Conservation (phyloP, 164 flowering plant species). For the Chimonanthus praecox region DNA sequence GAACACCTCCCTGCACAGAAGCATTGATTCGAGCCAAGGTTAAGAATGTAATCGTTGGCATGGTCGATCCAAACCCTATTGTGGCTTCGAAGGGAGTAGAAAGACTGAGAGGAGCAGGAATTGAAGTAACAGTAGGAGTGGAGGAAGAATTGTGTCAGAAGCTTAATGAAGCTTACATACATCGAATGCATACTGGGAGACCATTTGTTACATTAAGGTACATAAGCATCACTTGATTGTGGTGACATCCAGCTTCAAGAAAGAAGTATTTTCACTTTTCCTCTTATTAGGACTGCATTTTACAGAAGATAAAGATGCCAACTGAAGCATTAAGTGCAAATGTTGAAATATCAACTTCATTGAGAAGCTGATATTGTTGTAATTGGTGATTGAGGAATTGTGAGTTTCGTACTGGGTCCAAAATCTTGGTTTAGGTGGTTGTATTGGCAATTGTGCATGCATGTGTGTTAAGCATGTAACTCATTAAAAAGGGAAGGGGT, state of each 20-base stretch:
- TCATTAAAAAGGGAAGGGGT: too few relatives aligned
- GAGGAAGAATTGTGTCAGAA: constrained; percentile 80
- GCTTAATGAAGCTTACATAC: constrained; percentile 76
- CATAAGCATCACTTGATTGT: neutral
- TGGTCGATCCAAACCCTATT: constrained; percentile 96
- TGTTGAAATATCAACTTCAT: too few relatives aligned
- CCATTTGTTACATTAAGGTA: constrained; percentile 80
- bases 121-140: constrained; percentile 65
- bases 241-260: neutral
- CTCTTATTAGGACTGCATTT: too few relatives aligned
- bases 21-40: constrained; percentile 86
- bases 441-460: too few relatives aligned
- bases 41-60: constrained; percentile 81
- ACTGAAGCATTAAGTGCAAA: too few relatives aligned
- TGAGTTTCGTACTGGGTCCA: too few relatives aligned
- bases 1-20: constrained; percentile 94
- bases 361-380: too few relatives aligned
- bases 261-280: neutral
- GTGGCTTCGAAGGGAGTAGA: constrained; percentile 82
- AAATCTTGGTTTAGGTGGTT: too few relatives aligned
- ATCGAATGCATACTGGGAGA: constrained; percentile 72
- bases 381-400: too few relatives aligned
- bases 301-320: too few relatives aligned
- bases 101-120: constrained; percentile 63
- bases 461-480: too few relatives aligned